Evolutionary conservation across 805 yeast genomes (phyloP).

Genomic region (Candida chauliodis): DNA sequence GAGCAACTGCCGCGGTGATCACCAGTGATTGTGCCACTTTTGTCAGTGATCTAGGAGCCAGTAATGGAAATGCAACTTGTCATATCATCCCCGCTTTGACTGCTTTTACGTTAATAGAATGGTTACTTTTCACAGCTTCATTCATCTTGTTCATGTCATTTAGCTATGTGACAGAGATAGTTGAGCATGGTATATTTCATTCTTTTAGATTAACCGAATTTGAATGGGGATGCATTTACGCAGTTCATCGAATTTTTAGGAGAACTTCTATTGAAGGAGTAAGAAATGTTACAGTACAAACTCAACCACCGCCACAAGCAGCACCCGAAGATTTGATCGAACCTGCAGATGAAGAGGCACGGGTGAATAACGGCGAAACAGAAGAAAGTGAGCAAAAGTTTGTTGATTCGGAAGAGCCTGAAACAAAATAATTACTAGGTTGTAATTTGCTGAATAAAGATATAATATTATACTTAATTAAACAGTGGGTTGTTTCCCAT

Average conservation of each 20-base stretch:
- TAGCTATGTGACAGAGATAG: slow-evolving; percentile 7
- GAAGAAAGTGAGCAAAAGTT: slow-evolving; percentile 4
- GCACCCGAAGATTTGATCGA: background rate
- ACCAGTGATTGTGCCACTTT: slow-evolving; percentile 4
- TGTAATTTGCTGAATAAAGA: background rate
- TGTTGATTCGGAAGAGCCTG: slow-evolving; percentile 7
- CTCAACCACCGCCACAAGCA: slow-evolving; percentile 1
- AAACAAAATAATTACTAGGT: background rate
- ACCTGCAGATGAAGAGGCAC: slow-evolving; percentile 8
- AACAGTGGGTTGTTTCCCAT: too few relatives aligned
- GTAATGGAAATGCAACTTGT: slow-evolving; percentile 4
- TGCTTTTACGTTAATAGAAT: slow-evolving; percentile 10
- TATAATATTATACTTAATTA: background rate
- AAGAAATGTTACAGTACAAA: background rate
- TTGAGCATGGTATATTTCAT: slow-evolving; percentile 6
- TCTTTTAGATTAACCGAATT: background rate
- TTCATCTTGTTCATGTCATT: slow-evolving; percentile 7
- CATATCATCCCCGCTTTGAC: slow-evolving; percentile 6
- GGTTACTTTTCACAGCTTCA: slow-evolving; percentile 10
- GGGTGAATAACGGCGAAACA: slow-evolving; percentile 5
- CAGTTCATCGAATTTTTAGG: background rate
- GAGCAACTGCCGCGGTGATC: slow-evolving; percentile 8
- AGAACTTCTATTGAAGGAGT: background rate
- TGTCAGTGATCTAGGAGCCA: background rate
- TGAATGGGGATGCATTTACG: slow-evolving; percentile 9